These are phyloP conservation scores for Smallanthus sonchifolius DNA, from an alignment of 129 eudicot species.

Conservation along the genomic window DNA sequence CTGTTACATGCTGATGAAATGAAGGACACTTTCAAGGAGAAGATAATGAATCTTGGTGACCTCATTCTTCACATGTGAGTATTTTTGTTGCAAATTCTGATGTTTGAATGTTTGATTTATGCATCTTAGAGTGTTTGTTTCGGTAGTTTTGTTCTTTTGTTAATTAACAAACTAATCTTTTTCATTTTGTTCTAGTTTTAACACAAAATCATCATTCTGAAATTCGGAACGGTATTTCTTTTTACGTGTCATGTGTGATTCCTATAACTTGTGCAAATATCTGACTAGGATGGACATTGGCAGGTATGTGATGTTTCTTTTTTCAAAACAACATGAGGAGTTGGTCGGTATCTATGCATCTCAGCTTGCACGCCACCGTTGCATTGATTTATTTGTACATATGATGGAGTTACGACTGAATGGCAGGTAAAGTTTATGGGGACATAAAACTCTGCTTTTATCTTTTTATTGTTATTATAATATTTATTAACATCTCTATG, in stretches of 20 bases:
- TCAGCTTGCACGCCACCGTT: constrained; percentile 92
- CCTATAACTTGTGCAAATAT: constrained; percentile 13
- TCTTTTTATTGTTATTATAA: background rate
- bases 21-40: constrained; percentile 80
- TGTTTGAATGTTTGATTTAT: background rate
- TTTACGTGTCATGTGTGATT: background rate
- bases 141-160: background rate
- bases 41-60: constrained; percentile 87
- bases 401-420: constrained; percentile 96
- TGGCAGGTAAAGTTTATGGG: constrained; percentile 50
- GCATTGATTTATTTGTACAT: constrained; percentile 93
- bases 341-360: constrained; percentile 97
- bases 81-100: background rate
- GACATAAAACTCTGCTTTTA: background rate
- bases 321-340: constrained; percentile 81
- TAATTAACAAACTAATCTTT: background rate
- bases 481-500: background rate
- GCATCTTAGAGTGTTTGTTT: background rate
- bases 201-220: background rate
- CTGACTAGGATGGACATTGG: constrained; percentile 6
- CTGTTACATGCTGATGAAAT: constrained; percentile 72
- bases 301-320: constrained; percentile 91
- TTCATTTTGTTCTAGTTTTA: background rate
- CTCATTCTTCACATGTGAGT: constrained; percentile 91
- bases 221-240: background rate